Base-by-base conservation (phyloP, 1,284 basidiomycete species). In the Trichosporon sp. region DNA sequence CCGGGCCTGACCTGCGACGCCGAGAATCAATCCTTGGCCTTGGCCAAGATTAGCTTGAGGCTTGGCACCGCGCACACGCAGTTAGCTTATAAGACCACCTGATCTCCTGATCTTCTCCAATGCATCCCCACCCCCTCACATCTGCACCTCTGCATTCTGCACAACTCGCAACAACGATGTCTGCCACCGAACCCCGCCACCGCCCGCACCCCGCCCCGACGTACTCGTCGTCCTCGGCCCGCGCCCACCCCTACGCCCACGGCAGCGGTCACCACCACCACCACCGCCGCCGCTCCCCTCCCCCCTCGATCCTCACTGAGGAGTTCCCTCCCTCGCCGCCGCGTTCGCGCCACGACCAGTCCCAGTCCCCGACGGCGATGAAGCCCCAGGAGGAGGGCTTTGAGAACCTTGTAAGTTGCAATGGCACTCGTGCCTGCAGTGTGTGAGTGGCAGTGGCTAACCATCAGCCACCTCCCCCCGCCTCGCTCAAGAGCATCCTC, bases 401-500 rank as follows among this genome's bases (percentile, higher is more conserved):
- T 79, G 80, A 83, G 65, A 80, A 82, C 65, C 79, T 82, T 40
- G 73, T 83, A 70, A 80, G 81, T 72, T 71, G 70, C 77, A 2
- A 35, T n/a, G 31, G 26, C 26, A 66, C 4, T 19, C 32, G 10
- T 21, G 61, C 26, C 48, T 43, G 38, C 7, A 40, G 35, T 37
- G 8, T 19, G 31, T 26, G 26, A 26, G 26, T 2, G 51, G 11
- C 21, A 5, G 3, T 35, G 32, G 21, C 68, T 74, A 48, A 69
- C 68, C 26, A 10, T 5, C 70, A 82, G 80, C 81, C 81, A 2
- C 69, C 79, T 21, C 79, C 92, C 19, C 91, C 93, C 1, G 92
- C 93, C 0, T 90, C 86, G 73, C 86, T 96, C 66, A 88, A 91
- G 66, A 92, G 93, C 77, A 94, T 96, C 54, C 89, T 96, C 37